Evolutionary conservation across 2,329 filamentous ascomycete genomes (phyloP).

Genomic region (Diaporthe destruens): DNA sequence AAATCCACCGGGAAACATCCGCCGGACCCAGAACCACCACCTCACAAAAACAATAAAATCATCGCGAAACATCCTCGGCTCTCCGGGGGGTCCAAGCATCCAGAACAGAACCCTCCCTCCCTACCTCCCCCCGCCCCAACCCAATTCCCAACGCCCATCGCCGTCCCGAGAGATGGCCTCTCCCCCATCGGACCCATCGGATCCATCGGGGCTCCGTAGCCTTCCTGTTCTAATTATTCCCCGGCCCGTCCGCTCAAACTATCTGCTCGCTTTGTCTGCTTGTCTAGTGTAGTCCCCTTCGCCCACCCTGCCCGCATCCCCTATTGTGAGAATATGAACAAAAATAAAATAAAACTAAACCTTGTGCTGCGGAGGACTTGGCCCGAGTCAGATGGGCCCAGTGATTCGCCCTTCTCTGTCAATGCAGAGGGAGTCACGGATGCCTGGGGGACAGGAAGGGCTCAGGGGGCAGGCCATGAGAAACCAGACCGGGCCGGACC

Average conservation of each 20-base stretch:
- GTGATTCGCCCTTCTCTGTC: not conserved
- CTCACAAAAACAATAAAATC: not conserved
- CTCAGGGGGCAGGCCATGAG: not conserved
- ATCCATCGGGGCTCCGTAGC: constrained; percentile 17
- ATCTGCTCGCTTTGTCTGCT: not conserved
- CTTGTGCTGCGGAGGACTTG: not conserved
- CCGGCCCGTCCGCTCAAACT: not conserved
- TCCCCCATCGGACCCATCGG: constrained; percentile 29
- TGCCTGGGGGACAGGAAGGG: not conserved
- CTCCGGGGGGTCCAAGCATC: constrained; percentile 12
- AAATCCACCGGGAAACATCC: constrained; percentile 3
- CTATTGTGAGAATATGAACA: not conserved
- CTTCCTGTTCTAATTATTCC: constrained; percentile 22
- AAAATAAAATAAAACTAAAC: not conserved
- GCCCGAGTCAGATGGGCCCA: constrained; percentile 3
- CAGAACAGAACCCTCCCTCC: not conserved
- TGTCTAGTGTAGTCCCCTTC: no score
- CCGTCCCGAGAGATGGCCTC: constrained; percentile 3
- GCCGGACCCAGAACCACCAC: not conserved
- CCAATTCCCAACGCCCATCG: not conserved
- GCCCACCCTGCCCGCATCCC: not conserved
- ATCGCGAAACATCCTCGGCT: constrained; percentile 12
- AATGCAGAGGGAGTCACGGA: constrained; percentile 18
- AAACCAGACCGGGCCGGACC: no score
- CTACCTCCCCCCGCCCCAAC: not conserved